phyloP scores from a whole-genome alignment of 1,284 basidiomycete species.

The Chalciporus piperatoides region DNA sequence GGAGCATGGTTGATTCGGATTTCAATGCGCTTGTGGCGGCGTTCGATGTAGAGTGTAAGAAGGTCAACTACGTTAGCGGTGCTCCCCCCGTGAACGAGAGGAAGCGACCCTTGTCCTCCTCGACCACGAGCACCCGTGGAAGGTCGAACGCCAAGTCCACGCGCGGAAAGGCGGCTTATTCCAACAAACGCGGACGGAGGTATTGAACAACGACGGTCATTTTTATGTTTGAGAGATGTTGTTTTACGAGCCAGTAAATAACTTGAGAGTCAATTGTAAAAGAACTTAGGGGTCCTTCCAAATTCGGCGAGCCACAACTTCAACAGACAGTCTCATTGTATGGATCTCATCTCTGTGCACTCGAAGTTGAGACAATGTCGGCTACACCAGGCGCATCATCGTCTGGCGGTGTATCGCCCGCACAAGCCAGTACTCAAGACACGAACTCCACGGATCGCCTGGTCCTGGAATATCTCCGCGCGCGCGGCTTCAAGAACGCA shows the following conservation, averaged over 20 bases:
- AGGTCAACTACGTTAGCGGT: constrained; percentile 31
- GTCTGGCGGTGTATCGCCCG: constrained; percentile 32
- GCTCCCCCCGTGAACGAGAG: constrained; percentile 3
- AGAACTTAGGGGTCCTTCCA: background rate
- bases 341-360: background rate
- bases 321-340: background rate
- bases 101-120: constrained; percentile 26
- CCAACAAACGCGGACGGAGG: constrained; percentile 8
- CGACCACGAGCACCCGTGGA: background rate
- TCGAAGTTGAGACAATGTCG: constrained; percentile 39
- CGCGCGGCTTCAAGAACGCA: constrained; percentile 76
- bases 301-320: background rate
- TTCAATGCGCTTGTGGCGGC: constrained; percentile 37
- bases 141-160: background rate
- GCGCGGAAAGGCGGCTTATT: background rate
- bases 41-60: constrained; percentile 41
- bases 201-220: background rate
- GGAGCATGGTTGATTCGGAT: constrained; percentile 39
- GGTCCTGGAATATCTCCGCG: constrained; percentile 81
- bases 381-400: constrained; percentile 42
- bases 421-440: constrained; percentile 34
- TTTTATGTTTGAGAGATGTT: background rate
- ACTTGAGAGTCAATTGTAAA: background rate
- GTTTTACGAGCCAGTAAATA: background rate
- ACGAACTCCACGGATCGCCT: constrained; percentile 51